Evolutionary conservation across 192 early-diverging fungal species (phyloP), one percentile per base, ranked within the genome.

Genomic region (Helicostylum pulchrum): DNA sequence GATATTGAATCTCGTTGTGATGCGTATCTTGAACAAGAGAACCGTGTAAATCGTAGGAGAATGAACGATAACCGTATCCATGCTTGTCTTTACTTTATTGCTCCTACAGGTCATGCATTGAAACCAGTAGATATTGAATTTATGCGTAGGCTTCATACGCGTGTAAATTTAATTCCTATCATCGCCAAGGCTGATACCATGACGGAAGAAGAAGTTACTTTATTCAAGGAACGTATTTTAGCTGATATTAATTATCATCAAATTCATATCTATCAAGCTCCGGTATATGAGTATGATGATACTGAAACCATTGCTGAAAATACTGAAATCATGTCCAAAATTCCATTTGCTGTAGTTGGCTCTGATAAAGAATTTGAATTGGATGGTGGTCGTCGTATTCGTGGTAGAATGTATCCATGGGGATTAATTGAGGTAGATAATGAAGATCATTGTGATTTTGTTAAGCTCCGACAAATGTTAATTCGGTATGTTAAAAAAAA

Each of bases 401-500:
- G 94, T 43, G 96, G 94, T 21, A 85, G 96, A 44, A 78, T 87
- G 60, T 96, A 95, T 68, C 92, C 93, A 30, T 97, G 92, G 91
- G 95, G 95, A 53, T 80, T 94, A 20, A 91, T 99, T 74, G 93
- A 99, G 80, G 96, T 99, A 34, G 97, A 99, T 70, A 93, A 95
- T 75, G 91, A 94, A 77, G 85, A 88, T 10, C 97, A 98, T 81
- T 94, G 91, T 80, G 97, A 98, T 64, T 99, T 99, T 77, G 85
- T 94, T 65, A 92, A 94, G 67, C 83, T 99, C 56, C 85, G 97
- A 64, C 92, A 99, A 79, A 90, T 94, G 89, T 72, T 93, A 7
- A 81, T 91, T 68, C 83, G 91, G 73, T 75, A 65, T 60, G 36
- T 39, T n/a, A n/a, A n/a, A n/a, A n/a, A n/a, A n/a, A 26, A 26